Conservation (phyloP, 2,329 filamentous ascomycete genomes). For the Colletotrichum orchidophilum region DNA sequence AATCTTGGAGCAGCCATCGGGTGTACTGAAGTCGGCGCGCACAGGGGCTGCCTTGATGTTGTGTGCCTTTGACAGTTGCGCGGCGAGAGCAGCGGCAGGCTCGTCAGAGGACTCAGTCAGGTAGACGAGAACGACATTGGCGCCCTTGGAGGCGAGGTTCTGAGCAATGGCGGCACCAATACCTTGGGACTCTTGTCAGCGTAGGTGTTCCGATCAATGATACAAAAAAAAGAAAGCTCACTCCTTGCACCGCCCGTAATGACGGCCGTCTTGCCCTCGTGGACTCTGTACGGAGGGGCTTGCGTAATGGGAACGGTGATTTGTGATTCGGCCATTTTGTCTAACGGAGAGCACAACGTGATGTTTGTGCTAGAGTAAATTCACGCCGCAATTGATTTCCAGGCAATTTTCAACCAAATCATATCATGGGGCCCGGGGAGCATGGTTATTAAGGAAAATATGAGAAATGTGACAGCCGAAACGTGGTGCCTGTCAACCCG, state of each 20-base stretch:
- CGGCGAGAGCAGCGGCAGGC: constrained; percentile 56
- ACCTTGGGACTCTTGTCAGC: constrained; percentile 47
- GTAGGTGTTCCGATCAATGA: constrained; percentile 7
- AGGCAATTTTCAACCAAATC: neutral
- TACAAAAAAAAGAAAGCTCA: constrained; percentile 36
- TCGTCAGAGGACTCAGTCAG: constrained; percentile 63
- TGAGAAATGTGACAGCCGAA: neutral
- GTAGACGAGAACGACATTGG: constrained; percentile 68
- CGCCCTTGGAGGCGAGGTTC: constrained; percentile 69
- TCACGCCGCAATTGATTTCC: neutral
- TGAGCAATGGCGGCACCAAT: constrained; percentile 68
- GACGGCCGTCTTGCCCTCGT: constrained; percentile 59
- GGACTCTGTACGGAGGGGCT: constrained; percentile 35
- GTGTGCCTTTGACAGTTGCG: constrained; percentile 56
- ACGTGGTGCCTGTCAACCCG: neutral
- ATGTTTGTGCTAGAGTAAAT: neutral
- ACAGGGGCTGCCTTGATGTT: constrained; percentile 61
- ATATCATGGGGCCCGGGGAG: constrained; percentile 2
- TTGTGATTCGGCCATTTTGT: constrained; percentile 19
- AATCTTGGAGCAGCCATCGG: constrained; percentile 62
- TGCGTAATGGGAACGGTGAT: constrained; percentile 29
- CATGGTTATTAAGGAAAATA: constrained; percentile 22
- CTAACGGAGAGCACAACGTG: neutral
- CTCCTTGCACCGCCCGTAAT: constrained; percentile 62
- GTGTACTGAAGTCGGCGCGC: constrained; percentile 70